Evolutionary conservation across 2,329 filamentous ascomycete species (phyloP).

Genomic region (Zasmidium cellare): DNA sequence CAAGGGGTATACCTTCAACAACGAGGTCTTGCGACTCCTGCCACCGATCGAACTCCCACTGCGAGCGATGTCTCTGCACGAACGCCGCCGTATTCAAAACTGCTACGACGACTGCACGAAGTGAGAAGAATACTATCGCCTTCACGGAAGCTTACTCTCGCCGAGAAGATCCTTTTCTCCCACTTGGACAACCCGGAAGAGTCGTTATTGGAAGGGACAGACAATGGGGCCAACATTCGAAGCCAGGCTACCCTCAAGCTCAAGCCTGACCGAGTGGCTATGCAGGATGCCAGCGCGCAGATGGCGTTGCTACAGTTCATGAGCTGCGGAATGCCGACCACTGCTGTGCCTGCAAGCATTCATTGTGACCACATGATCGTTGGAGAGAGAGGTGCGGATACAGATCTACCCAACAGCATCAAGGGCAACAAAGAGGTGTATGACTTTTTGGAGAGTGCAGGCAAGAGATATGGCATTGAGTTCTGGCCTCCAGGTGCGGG

Average conservation of each 20-base stretch:
- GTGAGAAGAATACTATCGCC: constrained; percentile 68
- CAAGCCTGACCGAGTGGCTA: constrained; percentile 94
- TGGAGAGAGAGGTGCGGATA: constrained; percentile 83
- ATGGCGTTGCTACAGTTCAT: constrained; percentile 99
- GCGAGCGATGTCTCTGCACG: constrained; percentile 50
- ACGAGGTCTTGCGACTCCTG: constrained; percentile 35
- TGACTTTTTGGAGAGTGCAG: constrained; percentile 91
- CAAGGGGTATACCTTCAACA: constrained; percentile 24
- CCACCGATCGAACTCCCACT: constrained; percentile 17
- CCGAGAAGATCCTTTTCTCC: constrained; percentile 97
- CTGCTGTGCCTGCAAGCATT: constrained; percentile 93
- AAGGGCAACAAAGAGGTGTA: constrained; percentile 95
- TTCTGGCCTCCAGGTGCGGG: constrained; percentile 94
- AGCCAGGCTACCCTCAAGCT: constrained; percentile 92
- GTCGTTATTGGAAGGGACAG: constrained; percentile 77
- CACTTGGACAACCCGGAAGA: constrained; percentile 89
- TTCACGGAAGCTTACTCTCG: constrained; percentile 70
- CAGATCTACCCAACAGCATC: constrained; percentile 82
- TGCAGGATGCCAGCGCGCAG: constrained; percentile 98
- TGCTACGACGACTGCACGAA: constrained; percentile 73
- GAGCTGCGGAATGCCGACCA: constrained; percentile 85
- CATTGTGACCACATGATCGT: constrained; percentile 99
- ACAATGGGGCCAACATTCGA: constrained; percentile 80
- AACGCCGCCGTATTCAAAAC: constrained; percentile 78
- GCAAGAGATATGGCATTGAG: constrained; percentile 88